A percentile compares a stretch with the other conserved stretches of the same genome.
phyloP scores from a whole-genome alignment of 345 rosid genomes.

The Euclidium syriacum region DNA sequence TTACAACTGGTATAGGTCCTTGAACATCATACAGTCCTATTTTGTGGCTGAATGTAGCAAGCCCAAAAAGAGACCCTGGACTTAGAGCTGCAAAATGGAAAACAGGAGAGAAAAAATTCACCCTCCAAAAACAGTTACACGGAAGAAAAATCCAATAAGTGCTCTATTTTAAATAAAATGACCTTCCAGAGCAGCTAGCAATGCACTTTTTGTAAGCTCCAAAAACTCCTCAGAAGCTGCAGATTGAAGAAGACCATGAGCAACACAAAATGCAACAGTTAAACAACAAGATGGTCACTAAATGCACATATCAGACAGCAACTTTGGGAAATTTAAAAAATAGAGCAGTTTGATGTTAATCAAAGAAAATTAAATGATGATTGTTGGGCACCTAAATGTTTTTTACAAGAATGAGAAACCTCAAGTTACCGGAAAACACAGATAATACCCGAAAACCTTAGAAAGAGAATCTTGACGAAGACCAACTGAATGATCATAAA shows the following conservation, averaged over 20 bases:
- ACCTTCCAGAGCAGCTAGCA: slow-evolving; percentile 95
- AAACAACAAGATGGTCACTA: neutral
- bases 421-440: neutral
- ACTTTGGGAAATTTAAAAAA: neutral
- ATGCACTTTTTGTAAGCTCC: slow-evolving; percentile 93
- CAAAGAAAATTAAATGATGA: neutral
- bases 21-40: slow-evolving; percentile 94
- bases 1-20: slow-evolving; percentile 85
- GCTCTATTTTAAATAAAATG: slow-evolving; percentile 7
- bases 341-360: neutral
- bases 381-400: neutral
- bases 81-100: slow-evolving; percentile 55
- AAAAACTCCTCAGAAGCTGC: slow-evolving; percentile 96
- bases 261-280: neutral
- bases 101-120: slow-evolving; percentile 1
- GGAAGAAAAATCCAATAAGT: neutral
- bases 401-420: neutral
- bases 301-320: neutral
- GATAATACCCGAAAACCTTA: neutral
- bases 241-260: neutral
- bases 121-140: slow-evolving; percentile 5
- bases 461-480: neutral
- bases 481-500: neutral
- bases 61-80: slow-evolving; percentile 89
- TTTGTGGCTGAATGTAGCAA: slow-evolving; percentile 91